phyloP scores from a whole-genome alignment of 305 asterid species.

The Ajuga reptans region DNA sequence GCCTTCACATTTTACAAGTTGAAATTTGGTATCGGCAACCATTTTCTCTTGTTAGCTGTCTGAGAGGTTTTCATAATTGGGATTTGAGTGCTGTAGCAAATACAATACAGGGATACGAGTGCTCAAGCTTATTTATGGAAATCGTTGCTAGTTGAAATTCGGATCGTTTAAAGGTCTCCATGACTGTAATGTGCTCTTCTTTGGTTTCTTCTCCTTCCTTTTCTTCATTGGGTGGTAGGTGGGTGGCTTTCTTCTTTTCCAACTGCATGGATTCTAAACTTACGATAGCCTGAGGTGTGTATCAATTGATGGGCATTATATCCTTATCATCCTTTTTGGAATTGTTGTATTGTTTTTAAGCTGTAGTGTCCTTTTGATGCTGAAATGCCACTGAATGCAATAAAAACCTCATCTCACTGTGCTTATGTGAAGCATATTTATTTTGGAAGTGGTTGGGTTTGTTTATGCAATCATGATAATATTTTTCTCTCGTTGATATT shows the following conservation, averaged over 20 bases:
- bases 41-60: background rate
- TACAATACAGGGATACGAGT: background rate
- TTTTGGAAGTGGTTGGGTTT: background rate
- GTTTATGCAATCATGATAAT: background rate
- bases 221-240: background rate
- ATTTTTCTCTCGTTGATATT: constrained; percentile 16
- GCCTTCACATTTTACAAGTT: background rate
- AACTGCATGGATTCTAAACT: background rate
- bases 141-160: background rate
- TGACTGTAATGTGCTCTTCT: background rate
- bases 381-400: background rate
- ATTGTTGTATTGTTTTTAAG: background rate
- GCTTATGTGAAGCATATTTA: constrained; percentile 2
- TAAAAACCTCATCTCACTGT: background rate
- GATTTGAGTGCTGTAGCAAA: background rate
- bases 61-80: background rate
- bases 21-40: background rate
- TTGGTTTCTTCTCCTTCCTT: background rate
- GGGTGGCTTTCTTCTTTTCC: background rate
- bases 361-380: background rate
- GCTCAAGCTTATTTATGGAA: background rate
- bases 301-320: background rate
- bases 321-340: background rate
- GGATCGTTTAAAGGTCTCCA: background rate
- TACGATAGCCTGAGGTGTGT: background rate